A percentile compares a stretch with the other conserved stretches of the same genome.
Evolutionary conservation across 495 filamentous ascomycete species (phyloP).

Genomic region (Penicillium macrosclerotiorum): DNA sequence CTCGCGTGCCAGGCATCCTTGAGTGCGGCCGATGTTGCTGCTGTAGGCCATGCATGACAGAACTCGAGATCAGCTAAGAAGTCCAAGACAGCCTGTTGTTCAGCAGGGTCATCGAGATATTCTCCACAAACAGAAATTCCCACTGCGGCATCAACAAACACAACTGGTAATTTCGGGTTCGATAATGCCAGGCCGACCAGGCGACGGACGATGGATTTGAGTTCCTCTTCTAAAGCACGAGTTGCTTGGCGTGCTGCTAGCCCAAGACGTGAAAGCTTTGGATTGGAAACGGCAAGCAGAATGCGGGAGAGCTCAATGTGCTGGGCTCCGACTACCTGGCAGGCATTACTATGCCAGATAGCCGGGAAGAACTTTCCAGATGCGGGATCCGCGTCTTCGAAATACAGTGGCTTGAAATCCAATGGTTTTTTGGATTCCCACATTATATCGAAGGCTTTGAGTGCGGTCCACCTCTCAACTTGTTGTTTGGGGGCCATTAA

Average conservation of each 20-base stretch:
- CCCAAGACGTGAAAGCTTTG: constrained; percentile 28
- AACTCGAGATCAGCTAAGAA: constrained; percentile 20
- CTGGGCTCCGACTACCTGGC: constrained; percentile 30
- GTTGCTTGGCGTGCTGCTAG: constrained; percentile 15
- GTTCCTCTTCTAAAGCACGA: constrained; percentile 9
- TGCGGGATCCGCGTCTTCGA: constrained; percentile 5
- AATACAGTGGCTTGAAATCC: constrained; percentile 17
- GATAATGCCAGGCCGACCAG: constrained; percentile 20
- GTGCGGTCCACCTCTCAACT: background rate
- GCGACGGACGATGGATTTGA: constrained; percentile 9
- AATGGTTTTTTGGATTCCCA: constrained; percentile 5
- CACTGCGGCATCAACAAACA: constrained; percentile 17
- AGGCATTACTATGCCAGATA: constrained; percentile 30
- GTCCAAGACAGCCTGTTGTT: constrained; percentile 18
- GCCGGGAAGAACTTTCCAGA: constrained; percentile 25
- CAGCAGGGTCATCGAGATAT: constrained; percentile 14
- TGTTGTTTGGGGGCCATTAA: background rate
- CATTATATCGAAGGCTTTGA: constrained; percentile 3
- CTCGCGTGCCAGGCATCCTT: constrained; percentile 11
- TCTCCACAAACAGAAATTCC: constrained; percentile 26
- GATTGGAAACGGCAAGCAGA: constrained; percentile 34
- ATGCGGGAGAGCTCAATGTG: constrained; percentile 35
- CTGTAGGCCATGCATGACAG: constrained; percentile 24
- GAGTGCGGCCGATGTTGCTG: too few relatives aligned
- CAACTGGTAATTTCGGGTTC: constrained; percentile 15